Evolutionary conservation across 2,329 filamentous ascomycete species (phyloP).

Genomic region (Fusarium sp.): DNA sequence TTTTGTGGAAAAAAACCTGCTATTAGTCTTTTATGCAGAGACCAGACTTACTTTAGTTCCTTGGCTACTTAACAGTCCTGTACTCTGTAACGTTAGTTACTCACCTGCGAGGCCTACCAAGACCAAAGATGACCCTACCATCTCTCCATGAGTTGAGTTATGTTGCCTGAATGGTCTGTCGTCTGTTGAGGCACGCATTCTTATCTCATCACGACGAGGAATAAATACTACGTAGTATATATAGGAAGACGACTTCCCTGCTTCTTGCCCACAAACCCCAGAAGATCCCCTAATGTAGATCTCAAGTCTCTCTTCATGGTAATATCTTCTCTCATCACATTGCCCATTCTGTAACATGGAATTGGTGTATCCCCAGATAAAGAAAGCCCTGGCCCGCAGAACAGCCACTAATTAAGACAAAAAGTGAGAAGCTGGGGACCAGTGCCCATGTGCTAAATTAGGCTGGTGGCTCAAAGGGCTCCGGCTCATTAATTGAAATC

Average conservation of each 20-base stretch:
- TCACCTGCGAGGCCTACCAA: not conserved
- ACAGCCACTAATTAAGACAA: conserved; percentile 12
- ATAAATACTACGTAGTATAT: not conserved
- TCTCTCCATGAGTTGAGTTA: conserved; percentile 8
- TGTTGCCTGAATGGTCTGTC: conserved; percentile 1
- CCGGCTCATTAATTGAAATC: not conserved
- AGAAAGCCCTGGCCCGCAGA: conserved; percentile 4
- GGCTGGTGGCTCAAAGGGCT: not conserved
- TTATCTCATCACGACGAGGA: not conserved
- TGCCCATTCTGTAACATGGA: conserved; percentile 24
- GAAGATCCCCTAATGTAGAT: not conserved
- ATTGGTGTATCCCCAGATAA: conserved; percentile 15
- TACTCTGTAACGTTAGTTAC: not conserved
- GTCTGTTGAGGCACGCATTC: not conserved
- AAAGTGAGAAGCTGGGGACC: conserved; percentile 1
- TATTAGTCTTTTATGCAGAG: conserved; percentile 10
- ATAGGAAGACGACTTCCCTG: not conserved
- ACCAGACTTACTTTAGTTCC: conserved; percentile 21
- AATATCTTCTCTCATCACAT: conserved; percentile 12
- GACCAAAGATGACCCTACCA: conserved; percentile 2
- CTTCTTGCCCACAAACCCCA: not conserved
- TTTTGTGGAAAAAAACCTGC: conserved; percentile 19
- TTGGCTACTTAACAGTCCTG: conserved; percentile 12
- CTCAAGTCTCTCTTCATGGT: conserved; percentile 5
- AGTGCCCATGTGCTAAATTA: conserved; percentile 13